Evolutionary conservation across 2,329 filamentous ascomycete species (phyloP).

Genomic region (Fusarium vanettenii): DNA sequence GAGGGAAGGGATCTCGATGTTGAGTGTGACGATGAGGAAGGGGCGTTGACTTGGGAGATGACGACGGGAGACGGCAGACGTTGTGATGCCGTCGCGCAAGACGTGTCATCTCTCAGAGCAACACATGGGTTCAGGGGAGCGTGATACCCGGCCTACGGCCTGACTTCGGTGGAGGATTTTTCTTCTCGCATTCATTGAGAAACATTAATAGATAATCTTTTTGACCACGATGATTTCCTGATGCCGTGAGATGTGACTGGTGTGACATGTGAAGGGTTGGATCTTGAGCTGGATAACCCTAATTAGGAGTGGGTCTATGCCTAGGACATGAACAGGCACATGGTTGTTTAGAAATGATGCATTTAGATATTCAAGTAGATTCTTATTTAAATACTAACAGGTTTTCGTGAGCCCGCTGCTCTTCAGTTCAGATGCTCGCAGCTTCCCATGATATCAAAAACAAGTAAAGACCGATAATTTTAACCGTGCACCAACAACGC

Average conservation of each 20-base stretch:
- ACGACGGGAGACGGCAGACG: constrained; percentile 18
- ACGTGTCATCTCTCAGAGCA: constrained; percentile 17
- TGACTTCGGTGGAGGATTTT: constrained; percentile 38
- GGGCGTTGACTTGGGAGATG: constrained; percentile 23
- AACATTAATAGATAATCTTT: constrained; percentile 48
- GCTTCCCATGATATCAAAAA: not conserved
- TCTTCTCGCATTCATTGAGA: constrained; percentile 47
- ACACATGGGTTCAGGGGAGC: constrained; percentile 35
- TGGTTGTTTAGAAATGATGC: not conserved
- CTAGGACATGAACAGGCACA: not conserved
- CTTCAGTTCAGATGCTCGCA: not conserved
- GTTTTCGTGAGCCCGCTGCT: not conserved
- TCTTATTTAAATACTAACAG: not conserved
- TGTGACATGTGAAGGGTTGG: not conserved
- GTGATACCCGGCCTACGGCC: constrained; percentile 42
- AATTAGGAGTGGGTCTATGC: not conserved
- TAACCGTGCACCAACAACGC: constrained; percentile 26
- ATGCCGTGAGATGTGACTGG: not conserved
- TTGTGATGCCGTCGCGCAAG: constrained; percentile 13
- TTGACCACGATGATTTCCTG: not conserved
- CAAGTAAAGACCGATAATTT: not conserved
- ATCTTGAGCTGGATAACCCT: not conserved
- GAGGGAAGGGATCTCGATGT: constrained; percentile 37
- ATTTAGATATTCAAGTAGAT: not conserved
- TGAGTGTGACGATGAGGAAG: constrained; percentile 23